Conservation (phyloP, 2,329 filamentous ascomycete species). For the Colletotrichum graminicola region DNA sequence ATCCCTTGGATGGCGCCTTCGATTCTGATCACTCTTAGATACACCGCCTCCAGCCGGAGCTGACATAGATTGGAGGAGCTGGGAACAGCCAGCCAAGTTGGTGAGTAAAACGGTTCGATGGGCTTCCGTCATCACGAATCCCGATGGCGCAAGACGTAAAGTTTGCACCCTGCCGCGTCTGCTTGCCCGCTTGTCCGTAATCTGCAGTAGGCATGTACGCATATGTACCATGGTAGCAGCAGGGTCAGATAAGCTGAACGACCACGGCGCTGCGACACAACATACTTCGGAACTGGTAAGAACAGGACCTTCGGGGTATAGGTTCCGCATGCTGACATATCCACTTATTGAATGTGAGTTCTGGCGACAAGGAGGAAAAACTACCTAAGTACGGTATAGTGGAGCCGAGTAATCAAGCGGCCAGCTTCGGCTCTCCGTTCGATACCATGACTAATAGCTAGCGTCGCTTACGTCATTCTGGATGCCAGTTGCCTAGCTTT, state of each 20-base stretch:
- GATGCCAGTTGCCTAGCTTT: background rate
- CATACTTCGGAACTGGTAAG: background rate
- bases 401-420: constrained; percentile 13
- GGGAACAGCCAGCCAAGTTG: constrained; percentile 17
- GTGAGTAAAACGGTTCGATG: constrained; percentile 35
- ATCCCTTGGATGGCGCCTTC: constrained; percentile 35
- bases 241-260: background rate
- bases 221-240: background rate
- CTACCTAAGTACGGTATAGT: constrained; percentile 12
- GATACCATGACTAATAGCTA: constrained; percentile 30
- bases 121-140: constrained; percentile 41
- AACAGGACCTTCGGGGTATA: constrained; percentile 23
- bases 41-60: constrained; percentile 12
- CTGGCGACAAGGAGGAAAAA: background rate
- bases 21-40: constrained; percentile 10
- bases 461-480: constrained; percentile 18
- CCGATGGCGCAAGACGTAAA: constrained; percentile 33
- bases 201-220: background rate
- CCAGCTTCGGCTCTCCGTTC: constrained; percentile 33
- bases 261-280: background rate
- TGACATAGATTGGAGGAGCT: constrained; percentile 15
- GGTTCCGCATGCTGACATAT: constrained; percentile 42
- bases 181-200: background rate
- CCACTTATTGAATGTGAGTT: constrained; percentile 12
- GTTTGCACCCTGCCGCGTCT: constrained; percentile 15